phyloP scores from a whole-genome alignment of 495 filamentous ascomycete species.

The Parathielavia hyrcaniae region DNA sequence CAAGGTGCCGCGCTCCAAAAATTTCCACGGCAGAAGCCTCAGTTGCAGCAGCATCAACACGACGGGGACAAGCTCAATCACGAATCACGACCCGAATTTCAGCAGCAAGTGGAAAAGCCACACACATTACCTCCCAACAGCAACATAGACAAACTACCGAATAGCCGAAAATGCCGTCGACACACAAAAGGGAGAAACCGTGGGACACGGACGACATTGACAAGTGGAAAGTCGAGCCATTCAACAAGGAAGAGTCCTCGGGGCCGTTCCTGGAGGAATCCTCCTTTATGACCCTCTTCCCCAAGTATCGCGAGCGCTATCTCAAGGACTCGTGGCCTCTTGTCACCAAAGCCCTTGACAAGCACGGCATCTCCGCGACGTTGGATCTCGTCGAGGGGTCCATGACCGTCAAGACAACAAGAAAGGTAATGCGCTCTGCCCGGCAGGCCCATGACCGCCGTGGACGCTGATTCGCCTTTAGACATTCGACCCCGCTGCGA shows the following conservation, averaged over 20 bases:
- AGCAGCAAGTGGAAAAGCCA: not conserved
- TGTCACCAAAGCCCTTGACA: constrained; percentile 71
- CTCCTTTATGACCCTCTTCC: constrained; percentile 82
- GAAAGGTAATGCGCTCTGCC: constrained; percentile 33
- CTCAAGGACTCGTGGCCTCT: constrained; percentile 86
- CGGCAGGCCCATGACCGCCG: not conserved
- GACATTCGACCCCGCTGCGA: constrained; percentile 89
- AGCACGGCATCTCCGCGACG: constrained; percentile 74
- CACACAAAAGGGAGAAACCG: constrained; percentile 88
- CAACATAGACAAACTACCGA: not conserved
- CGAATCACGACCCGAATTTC: not conserved
- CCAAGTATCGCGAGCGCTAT: constrained; percentile 95
- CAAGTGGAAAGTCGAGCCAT: constrained; percentile 90
- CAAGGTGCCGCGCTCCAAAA: constrained; percentile 20
- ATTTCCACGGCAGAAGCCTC: constrained; percentile 15
- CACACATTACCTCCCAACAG: not conserved
- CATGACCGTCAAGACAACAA: constrained; percentile 92
- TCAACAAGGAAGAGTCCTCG: constrained; percentile 77
- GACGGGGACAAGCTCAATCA: not conserved
- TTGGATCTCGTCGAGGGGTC: constrained; percentile 92
- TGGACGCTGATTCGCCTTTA: constrained; percentile 28
- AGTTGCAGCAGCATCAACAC: not conserved
- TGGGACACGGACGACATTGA: constrained; percentile 98
- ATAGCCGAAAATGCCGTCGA: constrained; percentile 70
- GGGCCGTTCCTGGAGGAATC: constrained; percentile 89